phyloP scores from a whole-genome alignment of 306 rosid genomes.

The Senna siamea region DNA sequence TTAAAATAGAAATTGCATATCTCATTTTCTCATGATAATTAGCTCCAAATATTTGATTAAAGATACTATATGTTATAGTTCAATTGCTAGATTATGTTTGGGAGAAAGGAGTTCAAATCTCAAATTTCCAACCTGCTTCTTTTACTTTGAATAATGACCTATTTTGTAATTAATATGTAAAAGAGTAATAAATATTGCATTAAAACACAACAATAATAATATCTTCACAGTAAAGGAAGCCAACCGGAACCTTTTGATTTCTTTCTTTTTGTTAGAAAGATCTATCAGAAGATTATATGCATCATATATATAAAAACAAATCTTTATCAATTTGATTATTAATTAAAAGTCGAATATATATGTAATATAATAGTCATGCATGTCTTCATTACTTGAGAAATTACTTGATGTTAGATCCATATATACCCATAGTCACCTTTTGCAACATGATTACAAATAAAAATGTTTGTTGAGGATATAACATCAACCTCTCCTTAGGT shows the following conservation, averaged over 20 bases:
- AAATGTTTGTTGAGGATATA: too few relatives aligned
- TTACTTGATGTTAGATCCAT: too few relatives aligned
- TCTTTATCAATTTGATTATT: slow-evolving; percentile 15
- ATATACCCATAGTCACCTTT: too few relatives aligned
- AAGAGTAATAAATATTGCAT: too few relatives aligned
- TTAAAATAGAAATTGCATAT: not conserved
- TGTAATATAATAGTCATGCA: too few relatives aligned
- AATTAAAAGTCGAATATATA: not conserved
- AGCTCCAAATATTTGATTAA: not conserved
- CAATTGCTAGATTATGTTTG: not conserved
- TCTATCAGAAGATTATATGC: slow-evolving; percentile 32
- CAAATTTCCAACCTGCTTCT: too few relatives aligned
- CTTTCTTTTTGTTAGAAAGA: slow-evolving; percentile 30
- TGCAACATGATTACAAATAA: too few relatives aligned
- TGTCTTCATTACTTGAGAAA: too few relatives aligned
- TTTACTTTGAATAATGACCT: too few relatives aligned
- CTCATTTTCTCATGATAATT: not conserved
- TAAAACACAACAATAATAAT: not conserved
- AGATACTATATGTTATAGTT: too few relatives aligned
- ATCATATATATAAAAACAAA: slow-evolving; percentile 40
- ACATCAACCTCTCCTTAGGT: too few relatives aligned
- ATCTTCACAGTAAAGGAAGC: slow-evolving; percentile 33
- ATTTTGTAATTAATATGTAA: too few relatives aligned
- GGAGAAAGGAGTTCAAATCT: not conserved
- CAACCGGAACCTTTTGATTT: slow-evolving; percentile 22